A percentile compares a stretch with the other conserved stretches of the same genome.
Evolutionary conservation across 2,329 filamentous ascomycete species (phyloP).

Genomic region (Botrytis fragariae): DNA sequence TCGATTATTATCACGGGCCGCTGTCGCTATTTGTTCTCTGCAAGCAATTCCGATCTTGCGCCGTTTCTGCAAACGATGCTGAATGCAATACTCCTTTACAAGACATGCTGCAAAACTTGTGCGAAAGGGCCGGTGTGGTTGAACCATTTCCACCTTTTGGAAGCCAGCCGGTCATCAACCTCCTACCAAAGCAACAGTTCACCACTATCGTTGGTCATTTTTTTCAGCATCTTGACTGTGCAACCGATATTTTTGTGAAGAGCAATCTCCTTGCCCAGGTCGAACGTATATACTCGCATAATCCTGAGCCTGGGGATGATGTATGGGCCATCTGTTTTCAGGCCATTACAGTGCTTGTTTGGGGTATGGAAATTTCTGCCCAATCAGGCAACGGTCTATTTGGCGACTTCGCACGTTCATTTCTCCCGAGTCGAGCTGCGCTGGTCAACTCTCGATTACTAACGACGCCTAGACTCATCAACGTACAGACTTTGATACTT

Average conservation of each 20-base stretch:
- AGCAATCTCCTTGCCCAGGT: conserved; percentile 14
- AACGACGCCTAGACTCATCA: conserved; percentile 19
- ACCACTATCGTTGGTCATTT: conserved; percentile 10
- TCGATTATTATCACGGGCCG: not conserved
- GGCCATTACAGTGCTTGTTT: conserved; percentile 18
- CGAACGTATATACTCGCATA: conserved; percentile 17
- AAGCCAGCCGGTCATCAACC: conserved; percentile 7
- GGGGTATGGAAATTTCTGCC: conserved; percentile 18
- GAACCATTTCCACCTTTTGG: conserved; percentile 17
- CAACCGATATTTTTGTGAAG: conserved; percentile 17
- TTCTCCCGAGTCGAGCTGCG: conserved; percentile 19
- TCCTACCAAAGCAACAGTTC: conserved; percentile 15
- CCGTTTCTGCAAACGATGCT: not conserved
- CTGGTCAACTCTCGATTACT: conserved; percentile 20
- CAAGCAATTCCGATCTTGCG: not conserved
- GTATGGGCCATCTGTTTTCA: conserved; percentile 19
- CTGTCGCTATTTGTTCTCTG: not conserved
- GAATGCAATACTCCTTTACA: not conserved
- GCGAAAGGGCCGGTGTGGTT: conserved; percentile 6
- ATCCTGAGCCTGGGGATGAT: conserved; percentile 6
- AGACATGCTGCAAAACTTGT: conserved; percentile 15
- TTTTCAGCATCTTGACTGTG: conserved; percentile 18
- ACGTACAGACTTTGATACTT: conserved; percentile 20
- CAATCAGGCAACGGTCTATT: conserved; percentile 10
- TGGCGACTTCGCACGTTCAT: conserved; percentile 20